These are phyloP conservation scores for Hymenochaete sp. DNA, from an alignment of 1,284 basidiomycete genomes.

Conservation along the genomic window DNA sequence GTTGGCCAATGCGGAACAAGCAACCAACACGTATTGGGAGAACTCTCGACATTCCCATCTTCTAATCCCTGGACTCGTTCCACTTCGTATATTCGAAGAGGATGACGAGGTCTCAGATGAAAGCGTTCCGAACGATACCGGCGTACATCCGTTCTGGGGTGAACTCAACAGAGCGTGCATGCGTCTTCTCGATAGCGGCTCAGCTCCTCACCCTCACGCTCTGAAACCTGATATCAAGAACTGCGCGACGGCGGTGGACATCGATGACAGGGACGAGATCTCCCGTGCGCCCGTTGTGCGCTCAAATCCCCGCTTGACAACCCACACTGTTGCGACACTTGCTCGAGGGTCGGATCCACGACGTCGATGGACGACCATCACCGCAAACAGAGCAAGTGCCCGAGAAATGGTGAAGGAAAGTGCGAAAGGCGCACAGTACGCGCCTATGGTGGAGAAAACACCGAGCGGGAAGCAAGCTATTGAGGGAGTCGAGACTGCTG, in stretches of 20 bases:
- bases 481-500: constrained; percentile 31
- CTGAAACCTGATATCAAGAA: no score
- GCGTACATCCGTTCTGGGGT: constrained; percentile 7
- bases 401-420: constrained; percentile 58
- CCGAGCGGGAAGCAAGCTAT: constrained; percentile 17
- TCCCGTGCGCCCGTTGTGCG: constrained; percentile 45
- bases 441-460: no score
- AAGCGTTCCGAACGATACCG: constrained; percentile 3
- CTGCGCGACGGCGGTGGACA: no score
- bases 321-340: constrained; percentile 63
- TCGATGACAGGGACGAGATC: constrained; percentile 32
- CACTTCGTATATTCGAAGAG: constrained; percentile 32
- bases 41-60: constrained; percentile 46
- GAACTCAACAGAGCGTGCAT: constrained; percentile 8
- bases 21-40: constrained; percentile 42
- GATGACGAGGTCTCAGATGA: constrained; percentile 5
- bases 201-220: constrained; percentile 9
- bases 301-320: constrained; percentile 50
- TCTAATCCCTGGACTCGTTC: constrained; percentile 50
- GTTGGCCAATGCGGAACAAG: constrained; percentile 1
- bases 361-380: constrained; percentile 75
- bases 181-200: constrained; percentile 5
- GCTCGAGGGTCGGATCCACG: constrained; percentile 56
- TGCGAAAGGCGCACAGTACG: constrained; percentile 25
- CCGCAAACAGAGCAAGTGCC: constrained; percentile 70